Base-by-base conservation (phyloP, 495 filamentous ascomycete species). In the Hyaloscypha hepaticicola region DNA sequence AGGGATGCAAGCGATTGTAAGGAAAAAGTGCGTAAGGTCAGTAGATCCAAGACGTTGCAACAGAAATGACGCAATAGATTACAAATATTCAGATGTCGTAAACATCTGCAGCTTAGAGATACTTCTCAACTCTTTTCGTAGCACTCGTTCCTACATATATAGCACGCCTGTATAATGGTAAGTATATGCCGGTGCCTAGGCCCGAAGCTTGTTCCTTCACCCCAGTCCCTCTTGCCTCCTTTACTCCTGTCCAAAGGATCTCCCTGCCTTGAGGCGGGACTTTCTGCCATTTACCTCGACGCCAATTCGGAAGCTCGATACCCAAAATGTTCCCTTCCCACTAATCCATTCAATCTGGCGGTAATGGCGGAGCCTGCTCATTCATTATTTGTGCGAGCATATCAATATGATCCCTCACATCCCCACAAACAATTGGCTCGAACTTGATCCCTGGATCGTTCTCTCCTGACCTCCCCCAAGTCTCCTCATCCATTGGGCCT, bases 401-500 rank as follows among this genome's bases (percentile, higher is more conserved):
- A 61, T 72, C 70, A 29, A 72, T 67, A 62, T 70, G 70, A 26
- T 29, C 25, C 16, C 34, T 55, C 21, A 69, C 34, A 56, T 63
- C 48, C 2, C 7, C 61, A 21, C 5, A 22, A 5, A 55, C n/a
- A 7, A 50, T 24, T 27, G 66, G 52, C 45, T 71, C 71, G 22
- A 62, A 38, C 27, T 65, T 64, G 29, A 51, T 3, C 1, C 1
- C 4, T 5, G 28, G 22, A 16, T 52, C 55, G 22, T 51, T 29
- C 22, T 65, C 45, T 3, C 33, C 7, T 26, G 27, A 28, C 51
- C 33, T 27, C 19, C 71, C 71, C 83, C 83, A 85, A 3, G 80
- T 69, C 19, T 82, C 77, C 0, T 79, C 70, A n/a, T 81, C 81
- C 31, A 84, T 79, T 0, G 71, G 65, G 27, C 63, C 70, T 19